Evolutionary conservation across 129 eudicot species (phyloP).

Genomic region (Pseudognaphalium luteoalbum): DNA sequence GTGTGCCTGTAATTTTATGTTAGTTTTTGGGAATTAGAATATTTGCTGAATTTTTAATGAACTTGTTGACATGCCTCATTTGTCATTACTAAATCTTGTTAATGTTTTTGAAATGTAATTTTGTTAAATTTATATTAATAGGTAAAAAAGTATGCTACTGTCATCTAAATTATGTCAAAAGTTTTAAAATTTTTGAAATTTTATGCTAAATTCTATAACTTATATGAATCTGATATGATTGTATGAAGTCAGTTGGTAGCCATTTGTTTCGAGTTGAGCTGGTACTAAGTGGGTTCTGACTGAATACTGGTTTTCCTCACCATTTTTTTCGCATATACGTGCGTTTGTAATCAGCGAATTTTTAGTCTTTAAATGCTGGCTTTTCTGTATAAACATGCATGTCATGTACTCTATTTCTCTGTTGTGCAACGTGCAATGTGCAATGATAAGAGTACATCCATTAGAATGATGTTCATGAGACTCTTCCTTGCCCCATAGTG

Average conservation of each 20-base stretch:
- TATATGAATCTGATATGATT: not conserved
- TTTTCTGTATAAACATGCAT: not conserved
- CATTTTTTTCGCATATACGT: not conserved
- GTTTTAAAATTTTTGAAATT: no score
- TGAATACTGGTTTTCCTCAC: not conserved
- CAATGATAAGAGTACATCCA: not conserved
- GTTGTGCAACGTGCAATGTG: not conserved
- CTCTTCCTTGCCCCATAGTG: constrained; percentile 4
- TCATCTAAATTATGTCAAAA: not conserved
- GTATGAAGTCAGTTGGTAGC: not conserved
- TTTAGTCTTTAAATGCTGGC: not conserved
- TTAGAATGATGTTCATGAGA: not conserved
- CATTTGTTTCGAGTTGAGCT: constrained; percentile 12
- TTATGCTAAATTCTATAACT: no score
- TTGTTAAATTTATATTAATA: no score
- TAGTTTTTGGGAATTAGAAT: not conserved
- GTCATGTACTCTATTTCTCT: not conserved
- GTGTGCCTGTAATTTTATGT: constrained; percentile 1
- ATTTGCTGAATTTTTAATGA: not conserved
- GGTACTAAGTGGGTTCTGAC: not conserved
- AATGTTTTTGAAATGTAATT: not conserved
- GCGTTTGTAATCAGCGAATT: not conserved
- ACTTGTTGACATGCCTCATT: not conserved
- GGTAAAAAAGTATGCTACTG: not conserved
- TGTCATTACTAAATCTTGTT: not conserved